Evolutionary conservation across 2,329 filamentous ascomycete species (phyloP), one percentile per base, ranked within the genome.

Genomic region (Lachnellula cervina): DNA sequence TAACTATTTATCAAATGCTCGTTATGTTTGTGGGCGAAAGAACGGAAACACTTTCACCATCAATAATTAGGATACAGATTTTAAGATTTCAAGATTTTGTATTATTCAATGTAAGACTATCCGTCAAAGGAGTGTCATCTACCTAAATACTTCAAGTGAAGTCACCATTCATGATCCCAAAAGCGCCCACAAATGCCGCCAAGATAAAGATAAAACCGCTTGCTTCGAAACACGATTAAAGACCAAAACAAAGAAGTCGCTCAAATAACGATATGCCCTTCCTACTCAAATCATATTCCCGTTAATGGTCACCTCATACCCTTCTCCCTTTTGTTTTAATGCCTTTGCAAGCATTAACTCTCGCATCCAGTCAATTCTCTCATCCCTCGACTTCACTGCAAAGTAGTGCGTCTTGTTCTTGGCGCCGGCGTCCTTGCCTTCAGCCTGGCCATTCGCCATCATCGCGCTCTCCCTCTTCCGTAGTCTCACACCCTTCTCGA

Each of bases 291-390:
- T 86, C 82, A 86, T 87, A 72, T 84, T 87, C 45, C 89, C 89
- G 68, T 93, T 93, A 61, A 92, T 83, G 68, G 84, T 88, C 65
- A 94, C 83, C 73, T 92, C 88, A 65, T 88, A 93, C 17, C 90
- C 90, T 64, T 90, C 86, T 47, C 83, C 85, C 80, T 92, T 94
- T 73, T 90, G 87, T 77, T 86, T 89, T 69, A 90, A 76, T 17
- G 90, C 90, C 76, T 94, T 94, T 52, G 90, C 90, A 46, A 95
- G 82, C 90, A 95, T 95, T 59, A 95, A 76, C 79, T 95, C 90
- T 53, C 90, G 80, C 90, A 95, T 95, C 94, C 94, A 99, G 71
- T 97, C 93, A 67, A 97, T 97, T 59, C 93, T 82, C 70, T 97
- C 89, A 68, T 97, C 90, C 14, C 91, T 82, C 66, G 80, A 84